These are phyloP conservation scores for Solanum okadae DNA, from an alignment of 257 asterid genomes.

Conservation along the genomic window DNA sequence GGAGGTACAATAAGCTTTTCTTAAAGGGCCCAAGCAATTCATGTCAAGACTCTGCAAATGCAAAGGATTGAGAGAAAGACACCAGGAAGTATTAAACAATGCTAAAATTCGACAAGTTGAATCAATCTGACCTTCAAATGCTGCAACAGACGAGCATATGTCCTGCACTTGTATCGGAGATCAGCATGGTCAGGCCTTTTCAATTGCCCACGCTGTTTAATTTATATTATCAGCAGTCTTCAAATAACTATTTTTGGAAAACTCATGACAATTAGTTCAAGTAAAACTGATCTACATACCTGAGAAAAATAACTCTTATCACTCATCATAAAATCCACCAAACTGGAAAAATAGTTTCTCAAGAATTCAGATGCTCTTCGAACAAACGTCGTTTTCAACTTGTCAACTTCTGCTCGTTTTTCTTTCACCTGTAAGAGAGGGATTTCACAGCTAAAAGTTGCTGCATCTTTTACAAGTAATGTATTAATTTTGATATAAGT, in stretches of 20 bases:
- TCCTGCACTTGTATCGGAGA: constrained; percentile 87
- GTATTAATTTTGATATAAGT: not conserved
- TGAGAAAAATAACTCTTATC: constrained; percentile 95
- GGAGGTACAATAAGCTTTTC: constrained; percentile 98
- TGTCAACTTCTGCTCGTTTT: constrained; percentile 83
- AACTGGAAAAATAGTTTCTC: constrained; percentile 71
- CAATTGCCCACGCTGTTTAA: constrained; percentile 82
- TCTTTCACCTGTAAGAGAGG: constrained; percentile 62
- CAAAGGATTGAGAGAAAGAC: constrained; percentile 4
- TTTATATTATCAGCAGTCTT: constrained; percentile 14
- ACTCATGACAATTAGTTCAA: not conserved
- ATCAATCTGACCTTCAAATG: constrained; percentile 69
- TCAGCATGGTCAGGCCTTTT: constrained; percentile 99
- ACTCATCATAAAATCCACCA: constrained; percentile 97
- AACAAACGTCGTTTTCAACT: constrained; percentile 60
- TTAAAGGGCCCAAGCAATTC: constrained; percentile 65
- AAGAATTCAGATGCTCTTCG: constrained; percentile 89
- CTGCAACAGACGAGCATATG: constrained; percentile 97
- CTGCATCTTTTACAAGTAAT: not conserved
- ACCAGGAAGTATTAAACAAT: constrained; percentile 3
- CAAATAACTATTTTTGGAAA: constrained; percentile 6
- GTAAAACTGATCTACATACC: constrained; percentile 31
- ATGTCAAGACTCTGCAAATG: constrained; percentile 77
- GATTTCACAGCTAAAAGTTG: not conserved
- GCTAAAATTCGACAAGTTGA: not conserved